phyloP scores from a whole-genome alignment of 2,329 filamentous ascomycete species.

The Neonectria punicea region DNA sequence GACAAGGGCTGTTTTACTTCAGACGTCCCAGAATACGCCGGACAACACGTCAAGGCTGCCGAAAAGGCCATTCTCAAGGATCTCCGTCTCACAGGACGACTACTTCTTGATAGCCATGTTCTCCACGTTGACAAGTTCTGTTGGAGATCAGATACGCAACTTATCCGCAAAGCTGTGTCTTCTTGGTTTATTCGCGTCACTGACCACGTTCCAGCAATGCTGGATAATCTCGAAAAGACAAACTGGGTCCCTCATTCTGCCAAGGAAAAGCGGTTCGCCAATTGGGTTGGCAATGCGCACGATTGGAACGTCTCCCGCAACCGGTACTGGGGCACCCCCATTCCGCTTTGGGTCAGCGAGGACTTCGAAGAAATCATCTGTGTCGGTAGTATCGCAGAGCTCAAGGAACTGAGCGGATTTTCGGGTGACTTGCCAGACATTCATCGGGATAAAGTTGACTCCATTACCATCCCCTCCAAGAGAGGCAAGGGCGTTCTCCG shows the following conservation, averaged over 20 bases:
- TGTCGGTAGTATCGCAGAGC: conserved; percentile 38
- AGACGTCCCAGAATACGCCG: conserved; percentile 40
- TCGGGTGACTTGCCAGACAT: conserved; percentile 35
- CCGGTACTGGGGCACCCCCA: conserved; percentile 42
- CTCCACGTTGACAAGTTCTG: conserved; percentile 13
- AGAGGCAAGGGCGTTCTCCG: conserved; percentile 39
- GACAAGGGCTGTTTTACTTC: conserved; percentile 51
- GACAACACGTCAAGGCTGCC: conserved; percentile 41
- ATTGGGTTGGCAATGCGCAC: conserved; percentile 39
- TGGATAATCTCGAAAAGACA: conserved; percentile 38
- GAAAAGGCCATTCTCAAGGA: conserved; percentile 43
- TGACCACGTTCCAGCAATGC: conserved; percentile 37
- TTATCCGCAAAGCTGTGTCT: conserved; percentile 42
- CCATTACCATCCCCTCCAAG: conserved; percentile 41
- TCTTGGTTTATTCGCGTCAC: conserved; percentile 43
- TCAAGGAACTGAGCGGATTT: conserved; percentile 40
- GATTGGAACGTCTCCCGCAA: conserved; percentile 42
- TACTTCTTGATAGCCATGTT: conserved; percentile 23
- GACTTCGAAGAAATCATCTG: conserved; percentile 42
- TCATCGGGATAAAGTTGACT: conserved; percentile 42
- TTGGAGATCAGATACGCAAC: conserved; percentile 42
- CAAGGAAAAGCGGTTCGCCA: conserved; percentile 43
- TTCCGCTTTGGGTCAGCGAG: conserved; percentile 43
- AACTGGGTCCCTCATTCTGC: conserved; percentile 39
- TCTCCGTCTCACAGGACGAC: conserved; percentile 30